Conservation (phyloP, 129 eudicot genomes). For the Tagetes patula region DNA sequence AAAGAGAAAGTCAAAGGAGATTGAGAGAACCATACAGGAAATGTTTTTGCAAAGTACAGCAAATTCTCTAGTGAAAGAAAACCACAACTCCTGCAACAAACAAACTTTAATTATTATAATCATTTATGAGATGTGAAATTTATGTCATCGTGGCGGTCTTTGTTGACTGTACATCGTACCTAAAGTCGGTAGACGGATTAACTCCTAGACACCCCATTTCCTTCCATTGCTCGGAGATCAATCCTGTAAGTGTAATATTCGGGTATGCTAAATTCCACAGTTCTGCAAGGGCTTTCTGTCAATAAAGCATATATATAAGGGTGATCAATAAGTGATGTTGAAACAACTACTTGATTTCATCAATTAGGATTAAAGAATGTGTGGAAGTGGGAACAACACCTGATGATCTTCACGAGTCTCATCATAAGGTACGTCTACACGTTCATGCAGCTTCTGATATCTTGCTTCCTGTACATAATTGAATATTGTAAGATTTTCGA, state of each 20-base stretch:
- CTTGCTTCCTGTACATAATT: conserved; percentile 58
- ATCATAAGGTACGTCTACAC: conserved; percentile 61
- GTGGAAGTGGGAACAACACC: conserved; percentile 37
- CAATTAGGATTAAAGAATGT: background rate
- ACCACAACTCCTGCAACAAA: conserved; percentile 59
- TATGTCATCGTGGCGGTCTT: background rate
- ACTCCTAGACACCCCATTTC: conserved; percentile 94
- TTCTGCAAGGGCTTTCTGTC: conserved; percentile 68
- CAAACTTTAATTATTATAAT: background rate
- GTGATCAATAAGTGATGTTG: too few species aligned
- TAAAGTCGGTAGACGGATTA: conserved; percentile 80
- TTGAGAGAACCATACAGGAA: conserved; percentile 45
- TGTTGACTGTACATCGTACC: background rate
- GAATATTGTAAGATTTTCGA: background rate
- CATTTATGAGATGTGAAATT: background rate
- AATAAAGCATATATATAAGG: conserved; percentile 2
- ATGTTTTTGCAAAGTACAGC: conserved; percentile 58
- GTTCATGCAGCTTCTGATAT: conserved; percentile 60
- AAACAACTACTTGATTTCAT: background rate
- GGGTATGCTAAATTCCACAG: conserved; percentile 70
- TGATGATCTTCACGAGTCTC: conserved; percentile 71
- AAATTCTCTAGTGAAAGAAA: conserved; percentile 80
- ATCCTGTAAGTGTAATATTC: conserved; percentile 53
- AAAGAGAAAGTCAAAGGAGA: background rate
- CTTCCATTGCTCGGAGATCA: conserved; percentile 87